Evolutionary conservation across 768 basidiomycete species (phyloP).

Genomic region (Kwoniella dendrophila): DNA sequence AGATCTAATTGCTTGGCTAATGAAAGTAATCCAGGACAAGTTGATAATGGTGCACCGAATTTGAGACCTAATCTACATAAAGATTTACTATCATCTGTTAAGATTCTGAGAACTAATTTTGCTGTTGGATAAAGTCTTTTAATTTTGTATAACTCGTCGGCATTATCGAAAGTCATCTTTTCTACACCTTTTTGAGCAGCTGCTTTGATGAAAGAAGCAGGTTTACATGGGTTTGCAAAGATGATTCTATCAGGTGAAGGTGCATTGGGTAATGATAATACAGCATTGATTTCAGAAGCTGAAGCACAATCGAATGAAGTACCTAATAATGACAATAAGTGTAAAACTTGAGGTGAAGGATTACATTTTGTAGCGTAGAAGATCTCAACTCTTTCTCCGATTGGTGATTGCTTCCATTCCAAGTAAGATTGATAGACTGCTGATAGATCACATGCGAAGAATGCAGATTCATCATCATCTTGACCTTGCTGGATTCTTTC

Average conservation of each 20-base stretch:
- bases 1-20: constrained; percentile 77
- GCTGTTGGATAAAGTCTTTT: constrained; percentile 76
- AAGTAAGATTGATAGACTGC: constrained; percentile 81
- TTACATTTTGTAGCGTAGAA: constrained; percentile 99
- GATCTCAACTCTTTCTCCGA: constrained; percentile 82
- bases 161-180: constrained; percentile 98
- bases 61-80: constrained; percentile 92
- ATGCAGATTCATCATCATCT: constrained; percentile 82
- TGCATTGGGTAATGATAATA: constrained; percentile 65
- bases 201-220: constrained; percentile 84
- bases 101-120: constrained; percentile 86
- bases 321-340: constrained; percentile 84
- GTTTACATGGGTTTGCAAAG: constrained; percentile 99
- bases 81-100: constrained; percentile 96
- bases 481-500: constrained; percentile 31
- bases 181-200: constrained; percentile 78
- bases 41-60: constrained; percentile 85
- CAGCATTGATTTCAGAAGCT: constrained; percentile 82
- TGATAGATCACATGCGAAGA: constrained; percentile 92
- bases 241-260: constrained; percentile 82
- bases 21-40: constrained; percentile 75
- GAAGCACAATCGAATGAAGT: constrained; percentile 98
- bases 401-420: constrained; percentile 70
- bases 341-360: constrained; percentile 91
- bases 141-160: constrained; percentile 93